Evolutionary conservation across 768 basidiomycete species (phyloP), one percentile per base, ranked within the genome.

Genomic region (Mycena rebaudengoi): DNA sequence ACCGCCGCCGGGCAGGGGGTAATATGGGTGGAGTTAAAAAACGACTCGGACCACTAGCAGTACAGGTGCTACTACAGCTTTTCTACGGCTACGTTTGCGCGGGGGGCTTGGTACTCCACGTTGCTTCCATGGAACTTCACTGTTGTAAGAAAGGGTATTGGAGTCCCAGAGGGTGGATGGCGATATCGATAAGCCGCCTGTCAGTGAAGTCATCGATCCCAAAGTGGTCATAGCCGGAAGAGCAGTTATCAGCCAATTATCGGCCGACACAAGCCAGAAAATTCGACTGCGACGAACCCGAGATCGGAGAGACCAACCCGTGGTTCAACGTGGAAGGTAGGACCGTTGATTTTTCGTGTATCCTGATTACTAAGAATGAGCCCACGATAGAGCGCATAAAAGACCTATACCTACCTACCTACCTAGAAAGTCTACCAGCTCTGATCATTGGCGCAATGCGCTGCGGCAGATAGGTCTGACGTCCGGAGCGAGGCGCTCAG

Each of bases 1-100:
- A 91, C 74, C 4, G 87, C n/a, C 89, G 4, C 80, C 78, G 0
- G 85, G 83, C n/a, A n/a, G n/a, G n/a, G n/a, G n/a, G n/a, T n/a
- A n/a, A n/a, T n/a, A n/a, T n/a, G n/a, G n/a, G n/a, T n/a, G n/a
- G n/a, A n/a, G n/a, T n/a, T n/a, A n/a, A n/a, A n/a, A n/a, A n/a
- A n/a, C n/a, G n/a, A n/a, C n/a, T n/a, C n/a, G n/a, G n/a, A n/a
- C n/a, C n/a, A n/a, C n/a, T n/a, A n/a, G 44, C 44, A 45, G 28
- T 39, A 21, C 32, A 55, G n/a, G n/a, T n/a, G n/a, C n/a, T n/a
- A n/a, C n/a, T n/a, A n/a, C n/a, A n/a, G n/a, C n/a, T n/a, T n/a
- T n/a, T n/a, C n/a, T n/a, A n/a, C n/a, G n/a, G n/a, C n/a, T n/a
- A n/a, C n/a, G n/a, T n/a, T n/a, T n/a, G n/a, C n/a, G n/a, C n/a